Evolutionary conservation across 371 early-diverging fungal species (phyloP).

Genomic region (Mortierella sp.): DNA sequence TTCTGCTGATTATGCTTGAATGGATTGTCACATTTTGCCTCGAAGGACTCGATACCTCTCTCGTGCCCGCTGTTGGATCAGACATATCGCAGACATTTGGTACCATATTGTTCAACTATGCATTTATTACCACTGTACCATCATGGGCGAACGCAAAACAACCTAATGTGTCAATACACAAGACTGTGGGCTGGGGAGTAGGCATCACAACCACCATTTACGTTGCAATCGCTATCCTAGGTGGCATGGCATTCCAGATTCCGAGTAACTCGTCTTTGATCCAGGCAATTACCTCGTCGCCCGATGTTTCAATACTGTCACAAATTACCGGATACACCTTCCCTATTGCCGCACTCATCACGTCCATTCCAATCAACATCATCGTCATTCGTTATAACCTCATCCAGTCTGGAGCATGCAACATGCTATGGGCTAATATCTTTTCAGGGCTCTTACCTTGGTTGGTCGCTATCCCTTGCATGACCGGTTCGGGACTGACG

Average conservation of each 20-base stretch:
- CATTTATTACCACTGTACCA: slow-evolving; percentile 73
- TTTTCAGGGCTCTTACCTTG: slow-evolving; percentile 66
- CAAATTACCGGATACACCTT: slow-evolving; percentile 76
- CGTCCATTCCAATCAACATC: slow-evolving; percentile 82
- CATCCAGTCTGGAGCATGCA: slow-evolving; percentile 68
- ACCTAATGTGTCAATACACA: slow-evolving; percentile 67
- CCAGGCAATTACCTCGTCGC: slow-evolving; percentile 57
- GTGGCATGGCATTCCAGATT: slow-evolving; percentile 70
- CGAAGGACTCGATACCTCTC: slow-evolving; percentile 61
- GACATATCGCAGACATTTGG: slow-evolving; percentile 68
- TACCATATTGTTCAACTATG: slow-evolving; percentile 72
- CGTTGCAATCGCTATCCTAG: slow-evolving; percentile 61
- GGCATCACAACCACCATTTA: slow-evolving; percentile 64
- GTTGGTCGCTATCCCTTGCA: slow-evolving; percentile 71
- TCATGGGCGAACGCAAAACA: slow-evolving; percentile 71
- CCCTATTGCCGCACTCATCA: slow-evolving; percentile 77
- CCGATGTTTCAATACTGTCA: slow-evolving; percentile 62
- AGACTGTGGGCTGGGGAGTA: slow-evolving; percentile 63
- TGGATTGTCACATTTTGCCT: slow-evolving; percentile 69
- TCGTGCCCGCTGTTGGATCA: slow-evolving; percentile 61
- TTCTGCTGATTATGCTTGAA: slow-evolving; percentile 62
- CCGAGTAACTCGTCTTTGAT: slow-evolving; percentile 61
- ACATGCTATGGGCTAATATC: slow-evolving; percentile 67
- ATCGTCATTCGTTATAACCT: slow-evolving; percentile 81
- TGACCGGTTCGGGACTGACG: slow-evolving; percentile 58